A percentile compares a stretch with the other conserved stretches of the same genome.
Conservation (phyloP, 169 alveolate genomes). For the Plasmodium inui region DNA sequence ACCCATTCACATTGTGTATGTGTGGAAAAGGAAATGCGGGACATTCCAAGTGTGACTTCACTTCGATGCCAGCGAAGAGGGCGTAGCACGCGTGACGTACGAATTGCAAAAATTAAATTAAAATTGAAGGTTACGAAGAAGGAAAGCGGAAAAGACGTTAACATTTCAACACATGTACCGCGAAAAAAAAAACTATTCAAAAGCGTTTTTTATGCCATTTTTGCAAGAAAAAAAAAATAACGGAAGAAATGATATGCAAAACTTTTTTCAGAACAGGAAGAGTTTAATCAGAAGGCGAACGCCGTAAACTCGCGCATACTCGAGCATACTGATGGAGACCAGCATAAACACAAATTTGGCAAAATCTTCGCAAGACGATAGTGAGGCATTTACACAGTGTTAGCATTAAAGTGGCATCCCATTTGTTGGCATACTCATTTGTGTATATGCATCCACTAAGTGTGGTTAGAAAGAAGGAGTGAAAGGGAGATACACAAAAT, state of each 20-base stretch:
- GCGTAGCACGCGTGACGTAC: background rate
- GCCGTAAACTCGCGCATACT: background rate
- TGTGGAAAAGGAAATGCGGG: conserved; percentile 4
- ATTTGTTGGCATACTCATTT: background rate
- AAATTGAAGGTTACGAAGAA: background rate
- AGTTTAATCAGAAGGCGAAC: background rate
- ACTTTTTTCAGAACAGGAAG: background rate
- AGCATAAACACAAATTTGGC: background rate
- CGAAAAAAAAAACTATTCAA: background rate
- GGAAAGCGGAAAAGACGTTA: background rate
- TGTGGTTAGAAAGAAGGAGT: background rate
- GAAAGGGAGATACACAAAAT: background rate
- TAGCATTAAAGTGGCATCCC: background rate
- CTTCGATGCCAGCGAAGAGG: background rate
- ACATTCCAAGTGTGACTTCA: background rate
- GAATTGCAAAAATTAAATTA: background rate
- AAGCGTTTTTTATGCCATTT: background rate
- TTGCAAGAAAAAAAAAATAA: background rate
- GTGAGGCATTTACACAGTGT: background rate
- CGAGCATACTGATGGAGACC: background rate
- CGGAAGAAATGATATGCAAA: background rate
- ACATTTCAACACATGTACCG: background rate
- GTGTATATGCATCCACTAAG: background rate
- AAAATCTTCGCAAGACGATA: background rate
- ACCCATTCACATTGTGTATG: background rate